Conservation (phyloP, 2,329 filamentous ascomycete species). For the Colletotrichum karsti region DNA sequence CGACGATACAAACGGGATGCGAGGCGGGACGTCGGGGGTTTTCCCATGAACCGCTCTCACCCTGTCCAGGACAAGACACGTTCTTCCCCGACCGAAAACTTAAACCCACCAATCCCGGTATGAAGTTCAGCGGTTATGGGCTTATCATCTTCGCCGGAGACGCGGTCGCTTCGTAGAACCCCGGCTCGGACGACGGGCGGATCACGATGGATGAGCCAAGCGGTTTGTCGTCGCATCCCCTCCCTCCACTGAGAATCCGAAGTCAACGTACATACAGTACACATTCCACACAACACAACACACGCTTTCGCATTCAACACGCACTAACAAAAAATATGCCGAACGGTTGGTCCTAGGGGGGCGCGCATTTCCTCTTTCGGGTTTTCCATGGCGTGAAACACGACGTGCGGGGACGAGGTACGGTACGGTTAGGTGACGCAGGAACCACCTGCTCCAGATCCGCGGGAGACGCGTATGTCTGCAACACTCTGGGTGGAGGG, state of each 20-base stretch:
- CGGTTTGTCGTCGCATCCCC: neutral
- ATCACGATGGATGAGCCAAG: neutral
- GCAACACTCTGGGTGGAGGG: neutral
- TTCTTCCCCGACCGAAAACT: too few relatives aligned
- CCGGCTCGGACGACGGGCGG: neutral
- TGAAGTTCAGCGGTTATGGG: too few relatives aligned
- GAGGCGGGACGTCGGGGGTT: too few relatives aligned
- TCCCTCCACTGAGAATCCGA: too few relatives aligned
- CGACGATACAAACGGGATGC: too few relatives aligned
- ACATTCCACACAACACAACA: too few relatives aligned
- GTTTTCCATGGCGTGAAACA: constrained; percentile 16
- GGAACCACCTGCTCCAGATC: neutral
- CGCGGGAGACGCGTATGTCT: constrained; percentile 10
- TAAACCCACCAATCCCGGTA: neutral
- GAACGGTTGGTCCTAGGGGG: neutral
- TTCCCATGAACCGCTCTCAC: neutral
- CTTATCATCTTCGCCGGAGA: too few relatives aligned
- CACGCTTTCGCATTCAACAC: neutral
- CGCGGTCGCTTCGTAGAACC: neutral
- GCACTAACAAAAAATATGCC: neutral
- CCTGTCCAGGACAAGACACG: neutral
- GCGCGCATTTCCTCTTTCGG: constrained; percentile 6
- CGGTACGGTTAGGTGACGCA: too few relatives aligned
- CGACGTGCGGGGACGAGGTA: constrained; percentile 3
- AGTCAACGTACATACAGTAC: too few relatives aligned